Evolutionary conservation across 768 basidiomycete species (phyloP).

Genomic region (Boletus bicolor): DNA sequence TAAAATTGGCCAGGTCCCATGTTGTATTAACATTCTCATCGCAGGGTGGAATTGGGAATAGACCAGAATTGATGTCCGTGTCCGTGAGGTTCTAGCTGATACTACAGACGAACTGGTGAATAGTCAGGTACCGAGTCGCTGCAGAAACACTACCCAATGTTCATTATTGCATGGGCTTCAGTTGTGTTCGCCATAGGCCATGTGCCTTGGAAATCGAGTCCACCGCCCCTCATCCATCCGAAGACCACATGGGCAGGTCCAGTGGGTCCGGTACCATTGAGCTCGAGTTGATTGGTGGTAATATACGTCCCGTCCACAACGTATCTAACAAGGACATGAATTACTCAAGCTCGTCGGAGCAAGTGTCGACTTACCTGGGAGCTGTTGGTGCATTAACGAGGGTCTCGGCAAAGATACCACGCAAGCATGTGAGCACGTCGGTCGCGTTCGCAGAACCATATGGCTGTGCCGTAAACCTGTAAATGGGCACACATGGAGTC

Average conservation of each 20-base stretch:
- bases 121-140: too few species aligned
- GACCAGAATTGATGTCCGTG: not conserved
- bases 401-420: constrained; percentile 3
- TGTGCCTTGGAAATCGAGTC: constrained; percentile 41
- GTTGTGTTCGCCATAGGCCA: constrained; percentile 28
- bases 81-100: constrained; percentile 1
- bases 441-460: constrained; percentile 5
- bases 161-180: not conserved
- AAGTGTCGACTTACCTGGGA: not conserved
- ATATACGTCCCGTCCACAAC: constrained; percentile 48
- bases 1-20: constrained; percentile 2
- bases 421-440: constrained; percentile 4
- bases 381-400: constrained; percentile 6
- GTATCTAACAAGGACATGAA: not conserved
- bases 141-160: not conserved
- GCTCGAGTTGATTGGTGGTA: constrained; percentile 35
- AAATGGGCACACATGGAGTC: too few species aligned
- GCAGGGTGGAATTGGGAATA: not conserved
- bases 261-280: constrained; percentile 38
- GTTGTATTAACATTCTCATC: not conserved
- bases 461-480: too few species aligned
- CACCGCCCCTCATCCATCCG: constrained; percentile 52
- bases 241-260: constrained; percentile 46
- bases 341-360: not conserved
- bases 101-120: not conserved